These are phyloP conservation scores for Lepraria neglecta DNA, from an alignment of 495 filamentous ascomycete species.

Conservation along the genomic window DNA sequence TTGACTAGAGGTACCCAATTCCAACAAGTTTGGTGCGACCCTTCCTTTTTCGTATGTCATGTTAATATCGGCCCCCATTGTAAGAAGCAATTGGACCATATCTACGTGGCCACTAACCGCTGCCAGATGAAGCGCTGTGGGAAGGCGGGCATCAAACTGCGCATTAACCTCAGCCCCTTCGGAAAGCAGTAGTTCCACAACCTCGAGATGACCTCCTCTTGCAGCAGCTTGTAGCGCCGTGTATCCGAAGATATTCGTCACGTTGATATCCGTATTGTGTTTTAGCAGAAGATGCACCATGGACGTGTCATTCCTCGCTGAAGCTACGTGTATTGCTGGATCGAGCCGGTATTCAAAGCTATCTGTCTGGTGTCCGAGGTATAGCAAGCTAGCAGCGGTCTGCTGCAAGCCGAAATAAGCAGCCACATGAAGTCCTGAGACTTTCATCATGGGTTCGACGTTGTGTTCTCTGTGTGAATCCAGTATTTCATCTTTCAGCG, in stretches of 20 bases:
- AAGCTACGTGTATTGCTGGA: not conserved
- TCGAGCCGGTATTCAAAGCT: not conserved
- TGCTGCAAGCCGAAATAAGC: not conserved
- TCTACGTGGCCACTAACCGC: too few species aligned
- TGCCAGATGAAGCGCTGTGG: not conserved
- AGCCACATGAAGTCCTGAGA: conserved; percentile 5
- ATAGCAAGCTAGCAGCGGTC: too few species aligned
- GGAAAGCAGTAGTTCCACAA: not conserved
- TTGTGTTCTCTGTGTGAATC: not conserved
- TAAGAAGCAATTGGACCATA: too few species aligned
- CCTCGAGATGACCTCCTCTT: not conserved
- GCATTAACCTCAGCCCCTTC: not conserved
- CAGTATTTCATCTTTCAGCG: not conserved
- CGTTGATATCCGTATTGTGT: not conserved
- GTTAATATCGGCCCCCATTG: too few species aligned
- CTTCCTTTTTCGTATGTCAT: too few species aligned
- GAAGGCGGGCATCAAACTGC: not conserved
- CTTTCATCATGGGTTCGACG: too few species aligned
- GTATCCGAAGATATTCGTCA: not conserved
- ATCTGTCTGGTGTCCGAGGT: too few species aligned
- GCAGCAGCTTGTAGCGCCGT: not conserved
- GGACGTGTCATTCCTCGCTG: not conserved
- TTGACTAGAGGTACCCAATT: too few species aligned
- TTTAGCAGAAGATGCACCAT: too few species aligned
- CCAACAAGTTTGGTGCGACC: too few species aligned